Percentiles rank a stretch among this genome's conserved stretches.
Evolutionary conservation across 2,329 filamentous ascomycete species (phyloP).

Genomic region (Plenodomus tracheiphilus): DNA sequence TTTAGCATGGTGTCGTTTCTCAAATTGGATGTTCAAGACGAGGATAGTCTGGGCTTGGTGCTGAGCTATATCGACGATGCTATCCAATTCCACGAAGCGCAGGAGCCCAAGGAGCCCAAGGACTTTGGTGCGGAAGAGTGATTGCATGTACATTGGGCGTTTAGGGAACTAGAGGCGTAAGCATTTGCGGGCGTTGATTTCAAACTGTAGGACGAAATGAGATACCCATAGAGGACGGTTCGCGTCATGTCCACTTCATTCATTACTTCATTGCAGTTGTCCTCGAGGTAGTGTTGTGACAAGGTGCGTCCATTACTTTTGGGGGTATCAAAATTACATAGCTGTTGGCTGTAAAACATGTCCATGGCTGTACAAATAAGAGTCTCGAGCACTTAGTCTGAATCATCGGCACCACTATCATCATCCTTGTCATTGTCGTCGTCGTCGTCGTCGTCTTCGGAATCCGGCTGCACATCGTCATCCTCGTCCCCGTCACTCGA

Average conservation of each 20-base stretch:
- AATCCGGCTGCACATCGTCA: conserved; percentile 20
- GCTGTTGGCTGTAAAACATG: neutral
- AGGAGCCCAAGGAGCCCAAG: conserved; percentile 82
- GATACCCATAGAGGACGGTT: no score
- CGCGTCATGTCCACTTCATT: no score
- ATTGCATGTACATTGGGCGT: neutral
- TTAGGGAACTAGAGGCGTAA: neutral
- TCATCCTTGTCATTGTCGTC: conserved; percentile 17
- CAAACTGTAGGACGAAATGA: no score
- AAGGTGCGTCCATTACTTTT: neutral
- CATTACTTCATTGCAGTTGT: no score
- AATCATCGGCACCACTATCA: conserved; percentile 21
- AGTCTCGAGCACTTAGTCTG: conserved; percentile 18
- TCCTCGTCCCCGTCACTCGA: conserved; percentile 19
- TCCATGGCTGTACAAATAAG: neutral
- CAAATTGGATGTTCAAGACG: conserved; percentile 84
- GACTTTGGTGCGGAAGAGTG: conserved; percentile 34
- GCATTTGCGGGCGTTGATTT: neutral
- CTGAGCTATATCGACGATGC: conserved; percentile 93
- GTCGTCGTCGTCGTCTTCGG: conserved; percentile 14
- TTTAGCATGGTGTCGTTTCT: conserved; percentile 98
- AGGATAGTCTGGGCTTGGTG: conserved; percentile 84
- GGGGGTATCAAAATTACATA: neutral
- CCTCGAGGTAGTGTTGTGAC: no score
- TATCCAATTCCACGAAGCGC: conserved; percentile 90